A percentile compares a stretch with the other conserved stretches of the same genome.
phyloP scores from a whole-genome alignment of 768 basidiomycete genomes.

The Melanogaster broomeanus region DNA sequence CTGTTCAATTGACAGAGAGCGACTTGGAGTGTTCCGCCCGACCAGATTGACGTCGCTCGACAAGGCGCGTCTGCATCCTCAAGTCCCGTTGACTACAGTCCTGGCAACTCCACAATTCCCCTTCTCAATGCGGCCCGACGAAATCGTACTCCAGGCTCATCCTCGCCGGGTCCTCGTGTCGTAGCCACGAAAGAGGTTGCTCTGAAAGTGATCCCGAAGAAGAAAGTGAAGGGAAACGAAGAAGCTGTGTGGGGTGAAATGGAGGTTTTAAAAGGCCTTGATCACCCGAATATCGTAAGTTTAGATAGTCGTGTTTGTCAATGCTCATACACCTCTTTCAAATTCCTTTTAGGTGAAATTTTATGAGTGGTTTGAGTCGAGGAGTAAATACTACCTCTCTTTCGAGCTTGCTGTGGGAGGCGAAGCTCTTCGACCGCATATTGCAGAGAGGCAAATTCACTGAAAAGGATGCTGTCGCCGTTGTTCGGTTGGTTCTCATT shows the following conservation, averaged over 20 bases:
- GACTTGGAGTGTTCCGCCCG: slow-evolving; percentile 74
- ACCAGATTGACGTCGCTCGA: slow-evolving; percentile 55
- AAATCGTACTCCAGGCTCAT: slow-evolving; percentile 20
- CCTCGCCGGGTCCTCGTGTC: slow-evolving; percentile 26
- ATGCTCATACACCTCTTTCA: not conserved
- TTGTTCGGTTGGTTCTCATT: slow-evolving; percentile 59
- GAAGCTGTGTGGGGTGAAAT: slow-evolving; percentile 90
- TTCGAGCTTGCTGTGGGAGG: slow-evolving; percentile 95
- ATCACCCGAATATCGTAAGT: slow-evolving; percentile 89
- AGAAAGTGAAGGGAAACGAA: slow-evolving; percentile 92
- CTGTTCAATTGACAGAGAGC: slow-evolving; percentile 48
- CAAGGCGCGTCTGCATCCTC: slow-evolving; percentile 54
- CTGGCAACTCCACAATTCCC: slow-evolving; percentile 28
- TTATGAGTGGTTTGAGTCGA: slow-evolving; percentile 94
- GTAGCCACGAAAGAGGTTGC: slow-evolving; percentile 72
- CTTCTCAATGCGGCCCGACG: slow-evolving; percentile 26
- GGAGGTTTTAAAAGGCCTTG: slow-evolving; percentile 84
- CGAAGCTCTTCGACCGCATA: slow-evolving; percentile 91
- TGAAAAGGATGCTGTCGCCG: slow-evolving; percentile 83
- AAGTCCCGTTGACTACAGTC: slow-evolving; percentile 18
- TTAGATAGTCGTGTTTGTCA: not conserved
- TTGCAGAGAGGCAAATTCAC: slow-evolving; percentile 87
- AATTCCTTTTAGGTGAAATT: slow-evolving; percentile 78
- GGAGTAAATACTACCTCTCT: slow-evolving; percentile 92
- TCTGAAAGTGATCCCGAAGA: slow-evolving; percentile 91